Conservation (phyloP, 768 basidiomycete genomes). For the Podaxis pistillaris region DNA sequence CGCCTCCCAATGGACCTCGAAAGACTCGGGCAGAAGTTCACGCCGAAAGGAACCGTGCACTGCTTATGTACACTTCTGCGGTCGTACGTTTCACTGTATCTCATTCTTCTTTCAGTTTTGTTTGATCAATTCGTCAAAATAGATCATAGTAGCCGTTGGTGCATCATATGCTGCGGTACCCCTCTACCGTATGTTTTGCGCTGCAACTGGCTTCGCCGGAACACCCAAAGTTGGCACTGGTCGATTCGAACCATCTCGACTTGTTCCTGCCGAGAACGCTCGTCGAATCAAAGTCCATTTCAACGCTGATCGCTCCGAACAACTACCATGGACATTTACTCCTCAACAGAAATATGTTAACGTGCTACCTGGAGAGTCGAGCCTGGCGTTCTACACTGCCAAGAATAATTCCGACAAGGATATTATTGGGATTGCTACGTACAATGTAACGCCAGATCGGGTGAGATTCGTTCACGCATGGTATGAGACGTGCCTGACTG, state of each 20-base stretch:
- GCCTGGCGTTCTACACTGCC: slow-evolving; percentile 94
- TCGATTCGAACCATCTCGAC: slow-evolving; percentile 79
- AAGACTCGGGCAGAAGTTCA: slow-evolving; percentile 40
- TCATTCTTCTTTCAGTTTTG: background rate
- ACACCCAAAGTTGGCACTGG: slow-evolving; percentile 89
- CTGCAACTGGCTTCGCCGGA: slow-evolving; percentile 95
- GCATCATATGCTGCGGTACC: slow-evolving; percentile 97
- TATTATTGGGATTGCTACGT: slow-evolving; percentile 97
- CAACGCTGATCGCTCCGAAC: slow-evolving; percentile 88
- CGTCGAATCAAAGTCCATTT: slow-evolving; percentile 90
- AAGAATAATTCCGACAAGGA: slow-evolving; percentile 83
- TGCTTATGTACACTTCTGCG: slow-evolving; percentile 84
- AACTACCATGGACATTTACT: slow-evolving; percentile 89
- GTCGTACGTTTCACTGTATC: slow-evolving; percentile 49
- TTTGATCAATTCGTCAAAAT: background rate
- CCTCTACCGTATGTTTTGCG: slow-evolving; percentile 96
- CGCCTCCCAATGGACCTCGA: slow-evolving; percentile 9
- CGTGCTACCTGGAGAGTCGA: slow-evolving; percentile 94
- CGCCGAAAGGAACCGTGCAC: slow-evolving; percentile 60
- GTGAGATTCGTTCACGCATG: slow-evolving; percentile 43
- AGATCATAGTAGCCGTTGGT: slow-evolving; percentile 81
- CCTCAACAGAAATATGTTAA: slow-evolving; percentile 89
- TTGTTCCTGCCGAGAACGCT: slow-evolving; percentile 69
- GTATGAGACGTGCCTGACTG: background rate
- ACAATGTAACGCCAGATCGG: slow-evolving; percentile 97